Evolutionary conservation across 2,329 filamentous ascomycete species (phyloP).

Genomic region (Neopestalotiopsis sp.): DNA sequence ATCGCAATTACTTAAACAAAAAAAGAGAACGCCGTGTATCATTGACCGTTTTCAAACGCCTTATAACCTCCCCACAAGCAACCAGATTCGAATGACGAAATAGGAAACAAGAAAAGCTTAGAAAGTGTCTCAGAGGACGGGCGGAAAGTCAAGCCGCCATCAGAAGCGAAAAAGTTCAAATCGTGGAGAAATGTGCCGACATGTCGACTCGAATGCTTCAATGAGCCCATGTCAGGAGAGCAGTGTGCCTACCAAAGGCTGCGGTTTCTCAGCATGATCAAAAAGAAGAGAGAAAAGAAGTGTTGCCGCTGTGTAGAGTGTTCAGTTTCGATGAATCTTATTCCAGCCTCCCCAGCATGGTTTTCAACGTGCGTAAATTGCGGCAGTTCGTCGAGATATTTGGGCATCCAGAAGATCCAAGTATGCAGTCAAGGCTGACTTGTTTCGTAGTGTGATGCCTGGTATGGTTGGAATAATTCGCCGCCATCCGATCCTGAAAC

Average conservation of each 20-base stretch:
- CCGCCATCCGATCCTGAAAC: slow-evolving; percentile 13
- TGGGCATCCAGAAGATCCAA: slow-evolving; percentile 7
- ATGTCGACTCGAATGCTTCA: not conserved
- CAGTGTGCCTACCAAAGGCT: not conserved
- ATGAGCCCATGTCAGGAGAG: not conserved
- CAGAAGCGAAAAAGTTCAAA: not conserved
- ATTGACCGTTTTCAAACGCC: slow-evolving; percentile 10
- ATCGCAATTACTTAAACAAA: no score
- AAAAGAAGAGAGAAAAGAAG: no score
- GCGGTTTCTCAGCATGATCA: not conserved
- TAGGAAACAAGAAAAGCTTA: not conserved
- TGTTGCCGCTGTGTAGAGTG: slow-evolving; percentile 4
- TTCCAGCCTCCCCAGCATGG: slow-evolving; percentile 16
- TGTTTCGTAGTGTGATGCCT: slow-evolving; percentile 10
- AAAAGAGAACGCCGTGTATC: slow-evolving; percentile 5
- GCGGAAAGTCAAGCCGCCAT: not conserved
- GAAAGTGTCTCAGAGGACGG: not conserved
- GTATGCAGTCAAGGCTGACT: not conserved
- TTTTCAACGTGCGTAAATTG: slow-evolving; percentile 15
- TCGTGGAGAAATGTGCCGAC: not conserved
- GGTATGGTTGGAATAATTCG: slow-evolving; percentile 5
- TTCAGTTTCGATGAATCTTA: slow-evolving; percentile 9
- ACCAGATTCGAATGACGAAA: not conserved
- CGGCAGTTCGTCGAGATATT: slow-evolving; percentile 9
- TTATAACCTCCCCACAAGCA: not conserved